phyloP scores from a whole-genome alignment of 306 rosid species.

The Ormosia semicastrata region DNA sequence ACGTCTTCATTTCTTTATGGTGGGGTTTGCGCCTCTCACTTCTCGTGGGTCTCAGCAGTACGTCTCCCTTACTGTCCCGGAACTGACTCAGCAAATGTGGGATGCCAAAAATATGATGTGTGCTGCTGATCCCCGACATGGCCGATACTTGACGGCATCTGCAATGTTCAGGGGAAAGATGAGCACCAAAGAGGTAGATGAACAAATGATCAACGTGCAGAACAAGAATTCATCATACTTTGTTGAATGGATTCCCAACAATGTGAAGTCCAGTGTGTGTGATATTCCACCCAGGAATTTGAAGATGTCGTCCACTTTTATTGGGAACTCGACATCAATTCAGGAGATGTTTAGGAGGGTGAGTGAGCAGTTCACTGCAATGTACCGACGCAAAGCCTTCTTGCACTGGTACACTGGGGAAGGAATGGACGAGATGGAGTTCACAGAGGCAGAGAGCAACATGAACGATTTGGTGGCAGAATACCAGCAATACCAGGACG shows the following conservation, averaged over 20 bases:
- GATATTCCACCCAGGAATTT: slow-evolving; percentile 81
- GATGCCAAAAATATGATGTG: slow-evolving; percentile 97
- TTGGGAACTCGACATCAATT: slow-evolving; percentile 91
- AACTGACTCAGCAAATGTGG: slow-evolving; percentile 97
- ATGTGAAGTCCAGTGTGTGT: slow-evolving; percentile 91
- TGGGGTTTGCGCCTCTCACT: slow-evolving; percentile 92
- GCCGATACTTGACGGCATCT: slow-evolving; percentile 87
- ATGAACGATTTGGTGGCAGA: slow-evolving; percentile 95
- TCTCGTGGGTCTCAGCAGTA: slow-evolving; percentile 95
- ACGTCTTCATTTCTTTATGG: slow-evolving; percentile 96
- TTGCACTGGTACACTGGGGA: slow-evolving; percentile 98
- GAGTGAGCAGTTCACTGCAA: slow-evolving; percentile 90
- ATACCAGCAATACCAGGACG: slow-evolving; percentile 95
- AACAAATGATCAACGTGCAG: slow-evolving; percentile 92
- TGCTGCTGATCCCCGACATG: slow-evolving; percentile 96
- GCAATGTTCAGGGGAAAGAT: slow-evolving; percentile 95
- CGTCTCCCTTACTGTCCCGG: slow-evolving; percentile 90
- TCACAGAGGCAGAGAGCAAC: slow-evolving; percentile 91
- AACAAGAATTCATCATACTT: slow-evolving; percentile 91
- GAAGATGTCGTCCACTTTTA: slow-evolving; percentile 88
- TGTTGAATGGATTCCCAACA: slow-evolving; percentile 96
- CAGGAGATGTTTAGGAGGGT: slow-evolving; percentile 98
- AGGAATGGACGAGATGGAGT: slow-evolving; percentile 98
- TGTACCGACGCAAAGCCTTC: slow-evolving; percentile 91
- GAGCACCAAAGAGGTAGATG: slow-evolving; percentile 98